These are phyloP conservation scores for Claviceps fusiformis DNA, from an alignment of 2,329 filamentous ascomycete genomes.

Conservation along the genomic window DNA sequence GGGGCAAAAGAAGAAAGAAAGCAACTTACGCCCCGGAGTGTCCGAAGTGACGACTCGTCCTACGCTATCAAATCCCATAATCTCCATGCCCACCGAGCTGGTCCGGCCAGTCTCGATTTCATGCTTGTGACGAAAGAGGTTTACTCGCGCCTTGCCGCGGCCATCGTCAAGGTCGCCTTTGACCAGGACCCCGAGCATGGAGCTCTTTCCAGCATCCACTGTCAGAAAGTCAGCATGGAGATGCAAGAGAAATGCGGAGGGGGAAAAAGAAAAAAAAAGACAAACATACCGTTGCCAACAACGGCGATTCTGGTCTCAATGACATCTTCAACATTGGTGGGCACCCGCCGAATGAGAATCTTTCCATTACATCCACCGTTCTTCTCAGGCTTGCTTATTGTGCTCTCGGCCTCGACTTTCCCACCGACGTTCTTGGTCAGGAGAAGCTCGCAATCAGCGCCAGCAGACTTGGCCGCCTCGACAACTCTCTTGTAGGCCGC, in stretches of 20 bases:
- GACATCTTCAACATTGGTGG: slow-evolving; percentile 65
- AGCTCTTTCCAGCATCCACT: slow-evolving; percentile 95
- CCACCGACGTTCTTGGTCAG: slow-evolving; percentile 86
- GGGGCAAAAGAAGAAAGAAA: not conserved
- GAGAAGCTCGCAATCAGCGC: slow-evolving; percentile 67
- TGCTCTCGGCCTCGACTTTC: slow-evolving; percentile 53
- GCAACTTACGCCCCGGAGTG: slow-evolving; percentile 59
- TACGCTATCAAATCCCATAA: slow-evolving; percentile 87
- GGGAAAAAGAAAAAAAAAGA: not conserved
- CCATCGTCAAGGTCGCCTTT: slow-evolving; percentile 94
- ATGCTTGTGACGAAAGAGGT: slow-evolving; percentile 94
- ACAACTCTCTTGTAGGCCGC: slow-evolving; percentile 52
- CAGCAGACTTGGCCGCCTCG: slow-evolving; percentile 47
- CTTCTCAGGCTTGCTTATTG: slow-evolving; percentile 39
- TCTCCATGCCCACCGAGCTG: slow-evolving; percentile 96
- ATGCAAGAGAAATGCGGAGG: no score
- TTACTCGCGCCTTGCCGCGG: slow-evolving; percentile 82
- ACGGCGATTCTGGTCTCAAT: slow-evolving; percentile 95
- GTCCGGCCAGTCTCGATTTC: slow-evolving; percentile 93
- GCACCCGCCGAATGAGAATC: slow-evolving; percentile 64
- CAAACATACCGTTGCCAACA: slow-evolving; percentile 66
- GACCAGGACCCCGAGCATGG: slow-evolving; percentile 86
- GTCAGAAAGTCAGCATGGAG: not conserved
- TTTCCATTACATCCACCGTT: slow-evolving; percentile 73
- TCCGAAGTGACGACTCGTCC: slow-evolving; percentile 73